Base-by-base conservation (phyloP, 1,284 basidiomycete species). In the Cystobasidiaceae sp. region DNA sequence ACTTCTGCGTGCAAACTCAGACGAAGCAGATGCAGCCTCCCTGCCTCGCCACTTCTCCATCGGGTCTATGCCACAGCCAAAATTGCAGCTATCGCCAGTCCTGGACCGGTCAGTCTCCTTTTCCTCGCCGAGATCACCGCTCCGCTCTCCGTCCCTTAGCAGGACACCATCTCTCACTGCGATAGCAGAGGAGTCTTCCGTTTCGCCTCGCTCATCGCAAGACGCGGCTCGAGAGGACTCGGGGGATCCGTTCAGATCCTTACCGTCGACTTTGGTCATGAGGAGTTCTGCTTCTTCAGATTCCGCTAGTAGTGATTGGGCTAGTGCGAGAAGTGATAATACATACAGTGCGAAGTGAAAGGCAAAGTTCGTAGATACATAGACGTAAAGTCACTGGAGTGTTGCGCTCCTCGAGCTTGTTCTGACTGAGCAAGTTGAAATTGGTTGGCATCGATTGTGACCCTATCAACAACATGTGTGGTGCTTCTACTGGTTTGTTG, bases 171-270 rank as follows among this genome's bases (percentile, higher is more conserved):
- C 51, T 9, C 19, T 64, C 17, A 41, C 56, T 1, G 61, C 61
- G 33, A 64, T 64, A 45, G 41, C 19, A 3, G 61, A 64, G 34
- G 61, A 64, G 37, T 19, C 61, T n/a, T 64, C 61, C 6, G 49
- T 54, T 3, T 62, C 60, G n/a, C 60, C 60, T 19, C 49, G 34
- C 23, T 52, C 60, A 21, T n/a, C 27, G 19, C 39, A 56, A 1
- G 27, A 50, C 17, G 23, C 5, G 23, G 11, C 15, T 8, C 37
- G 44, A 13, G 13, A 25, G 19, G n/a, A 15, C 15, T 21, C 19
- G 21, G 28, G 23, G n/a, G 27, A 44, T 21, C 32, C 32, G 19
- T 46, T 21, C 15, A 19, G 19, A 25, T 21, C 33, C 5, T 46
- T 39, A n/a, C 28, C 48, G 17, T 19, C 44, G 11, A 37, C 9